These are phyloP conservation scores for Kwoniella newhampshirensis DNA, from an alignment of 768 basidiomycete genomes.

Conservation along the genomic window DNA sequence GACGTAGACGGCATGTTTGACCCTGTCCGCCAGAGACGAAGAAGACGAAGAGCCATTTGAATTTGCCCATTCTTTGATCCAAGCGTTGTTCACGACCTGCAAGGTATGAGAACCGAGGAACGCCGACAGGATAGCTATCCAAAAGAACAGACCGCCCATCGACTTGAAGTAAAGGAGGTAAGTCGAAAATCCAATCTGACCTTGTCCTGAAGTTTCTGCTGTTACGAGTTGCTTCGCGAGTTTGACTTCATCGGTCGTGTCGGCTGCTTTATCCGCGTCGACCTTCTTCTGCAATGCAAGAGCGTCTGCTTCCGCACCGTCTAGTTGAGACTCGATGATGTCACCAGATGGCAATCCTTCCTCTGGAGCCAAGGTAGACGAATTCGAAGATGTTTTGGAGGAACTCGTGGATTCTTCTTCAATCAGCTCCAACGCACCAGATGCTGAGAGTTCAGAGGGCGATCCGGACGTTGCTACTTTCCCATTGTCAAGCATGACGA, in stretches of 20 bases:
- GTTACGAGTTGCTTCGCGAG: conserved; percentile 48
- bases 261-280: conserved; percentile 29
- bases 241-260: conserved; percentile 22
- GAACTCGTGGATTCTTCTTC: conserved; percentile 6
- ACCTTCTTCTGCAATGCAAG: conserved; percentile 39
- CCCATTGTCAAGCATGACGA: conserved; percentile 47
- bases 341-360: conserved; percentile 9
- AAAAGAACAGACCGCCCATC: conserved; percentile 41
- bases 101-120: conserved; percentile 46
- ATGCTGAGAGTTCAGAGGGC: conserved; percentile 32
- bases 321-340: conserved; percentile 38
- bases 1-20: neutral
- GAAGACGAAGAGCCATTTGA: conserved; percentile 11
- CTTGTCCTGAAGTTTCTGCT: conserved; percentile 40
- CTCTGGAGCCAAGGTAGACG: conserved; percentile 10
- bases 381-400: conserved; percentile 12
- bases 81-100: conserved; percentile 49
- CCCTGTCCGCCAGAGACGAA: neutral
- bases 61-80: conserved; percentile 53
- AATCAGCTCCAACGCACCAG: conserved; percentile 34
- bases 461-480: conserved; percentile 37
- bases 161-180: conserved; percentile 46
- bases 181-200: conserved; percentile 38
- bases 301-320: conserved; percentile 27
- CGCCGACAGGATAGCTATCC: conserved; percentile 42